Evolutionary conservation across 1,139 yeast species (phyloP).

Genomic region (Geotrichum reessii): DNA sequence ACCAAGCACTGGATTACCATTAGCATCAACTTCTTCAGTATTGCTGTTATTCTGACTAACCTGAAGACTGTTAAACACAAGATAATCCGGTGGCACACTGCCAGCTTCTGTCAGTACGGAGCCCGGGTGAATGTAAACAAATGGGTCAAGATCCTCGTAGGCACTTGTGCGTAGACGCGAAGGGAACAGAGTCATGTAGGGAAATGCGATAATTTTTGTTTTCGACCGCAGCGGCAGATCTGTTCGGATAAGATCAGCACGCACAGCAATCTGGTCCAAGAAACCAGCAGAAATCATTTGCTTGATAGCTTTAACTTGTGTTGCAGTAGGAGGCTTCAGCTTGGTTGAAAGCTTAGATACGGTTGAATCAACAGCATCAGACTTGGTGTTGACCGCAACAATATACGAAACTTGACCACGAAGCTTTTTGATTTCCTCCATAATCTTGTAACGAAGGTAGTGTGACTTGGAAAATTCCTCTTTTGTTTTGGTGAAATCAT

Average conservation of each 20-base stretch:
- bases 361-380: constrained; percentile 45
- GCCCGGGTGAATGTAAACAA: constrained; percentile 69
- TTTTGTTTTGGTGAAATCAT: constrained; percentile 52
- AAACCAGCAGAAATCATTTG: constrained; percentile 94
- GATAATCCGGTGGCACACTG: constrained; percentile 64
- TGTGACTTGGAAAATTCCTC: constrained; percentile 49
- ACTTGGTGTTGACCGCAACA: constrained; percentile 56
- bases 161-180: constrained; percentile 28
- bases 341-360: constrained; percentile 47
- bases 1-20: constrained; percentile 4
- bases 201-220: constrained; percentile 56
- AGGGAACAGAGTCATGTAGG: constrained; percentile 68
- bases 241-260: constrained; percentile 70
- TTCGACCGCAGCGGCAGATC: constrained; percentile 41
- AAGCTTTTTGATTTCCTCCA: constrained; percentile 81
- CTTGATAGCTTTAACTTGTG: constrained; percentile 71
- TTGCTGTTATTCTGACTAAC: constrained; percentile 32
- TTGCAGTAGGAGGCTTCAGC: constrained; percentile 60
- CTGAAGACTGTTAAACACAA: constrained; percentile 45
- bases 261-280: constrained; percentile 79
- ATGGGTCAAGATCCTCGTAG: constrained; percentile 45
- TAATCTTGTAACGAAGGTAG: constrained; percentile 51
- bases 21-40: constrained; percentile 33
- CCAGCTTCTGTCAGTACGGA: constrained; percentile 58
- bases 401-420: constrained; percentile 73